phyloP scores from a whole-genome alignment of 2,329 filamentous ascomycete genomes.

The Graphium sp. region DNA sequence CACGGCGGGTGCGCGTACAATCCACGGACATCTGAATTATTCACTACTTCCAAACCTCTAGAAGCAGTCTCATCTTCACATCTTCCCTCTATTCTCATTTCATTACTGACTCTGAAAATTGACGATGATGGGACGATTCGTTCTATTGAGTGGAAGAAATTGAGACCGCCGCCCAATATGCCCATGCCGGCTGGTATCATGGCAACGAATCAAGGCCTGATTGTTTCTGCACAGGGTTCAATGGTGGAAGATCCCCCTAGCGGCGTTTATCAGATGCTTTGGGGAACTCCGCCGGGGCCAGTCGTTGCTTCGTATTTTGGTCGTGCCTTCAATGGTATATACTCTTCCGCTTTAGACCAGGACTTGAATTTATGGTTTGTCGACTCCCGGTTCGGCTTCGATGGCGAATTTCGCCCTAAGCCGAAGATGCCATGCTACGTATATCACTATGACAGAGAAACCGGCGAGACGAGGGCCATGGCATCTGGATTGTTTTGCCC shows the following conservation, averaged over 20 bases:
- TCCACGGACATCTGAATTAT: conserved; percentile 20
- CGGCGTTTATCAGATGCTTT: conserved; percentile 16
- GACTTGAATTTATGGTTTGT: conserved; percentile 32
- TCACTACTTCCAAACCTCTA: conserved; percentile 25
- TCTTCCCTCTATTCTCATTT: conserved; percentile 26
- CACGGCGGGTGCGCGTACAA: conserved; percentile 24
- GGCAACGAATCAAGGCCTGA: conserved; percentile 20
- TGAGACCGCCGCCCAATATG: conserved; percentile 22
- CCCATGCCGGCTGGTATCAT: conserved; percentile 23
- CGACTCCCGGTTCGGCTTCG: conserved; percentile 28
- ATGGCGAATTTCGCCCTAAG: conserved; percentile 25
- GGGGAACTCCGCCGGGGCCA: conserved; percentile 12
- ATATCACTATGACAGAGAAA: conserved; percentile 25
- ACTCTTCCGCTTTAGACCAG: conserved; percentile 24
- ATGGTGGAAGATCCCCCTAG: conserved; percentile 7
- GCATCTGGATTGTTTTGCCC: conserved; percentile 29
- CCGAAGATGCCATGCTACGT: conserved; percentile 27
- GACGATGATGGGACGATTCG: conserved; percentile 10
- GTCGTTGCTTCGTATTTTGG: conserved; percentile 22
- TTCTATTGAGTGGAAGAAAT: conserved; percentile 19
- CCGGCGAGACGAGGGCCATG: conserved; percentile 20
- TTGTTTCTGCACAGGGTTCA: conserved; percentile 24
- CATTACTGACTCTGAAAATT: too few relatives aligned
- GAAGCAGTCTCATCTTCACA: conserved; percentile 16
- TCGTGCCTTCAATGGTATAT: conserved; percentile 28